Percentiles rank a stretch among this genome's conserved stretches.
Evolutionary conservation across 192 early-diverging fungal genomes (phyloP).

Genomic region (Backusella parvicylindrica): DNA sequence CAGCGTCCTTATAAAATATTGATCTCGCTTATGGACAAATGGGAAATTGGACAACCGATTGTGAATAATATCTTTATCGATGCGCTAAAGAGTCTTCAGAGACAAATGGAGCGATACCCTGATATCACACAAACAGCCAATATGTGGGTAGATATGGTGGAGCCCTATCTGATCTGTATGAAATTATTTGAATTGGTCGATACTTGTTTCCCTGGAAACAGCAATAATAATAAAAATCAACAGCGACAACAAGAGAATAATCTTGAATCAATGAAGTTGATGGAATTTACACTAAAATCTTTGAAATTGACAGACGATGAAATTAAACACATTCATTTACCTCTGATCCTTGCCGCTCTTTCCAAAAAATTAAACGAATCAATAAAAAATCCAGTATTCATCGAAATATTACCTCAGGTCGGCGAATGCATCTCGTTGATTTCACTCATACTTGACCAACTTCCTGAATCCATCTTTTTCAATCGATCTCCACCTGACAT

Average conservation of each 20-base stretch:
- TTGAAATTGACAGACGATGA: constrained; percentile 84
- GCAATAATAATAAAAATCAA: not conserved
- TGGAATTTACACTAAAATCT: constrained; percentile 69
- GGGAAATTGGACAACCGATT: constrained; percentile 75
- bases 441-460: constrained; percentile 27
- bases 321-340: constrained; percentile 76
- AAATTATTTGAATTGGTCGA: constrained; percentile 58
- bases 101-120: not conserved
- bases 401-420: constrained; percentile 28
- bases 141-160: constrained; percentile 90
- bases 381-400: constrained; percentile 9
- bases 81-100: constrained; percentile 62
- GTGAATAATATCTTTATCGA: constrained; percentile 72
- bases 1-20: constrained; percentile 75
- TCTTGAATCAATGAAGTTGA: constrained; percentile 49
- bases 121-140: constrained; percentile 77
- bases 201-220: constrained; percentile 34
- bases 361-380: constrained; percentile 39
- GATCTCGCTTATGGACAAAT: constrained; percentile 84
- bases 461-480: constrained; percentile 31
- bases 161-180: constrained; percentile 82
- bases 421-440: constrained; percentile 29
- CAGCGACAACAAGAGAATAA: not conserved
- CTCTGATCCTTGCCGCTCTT: constrained; percentile 64
- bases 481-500: constrained; percentile 6